Base-by-base conservation (phyloP, 225 moss, liverwort and hornwort genomes). In the Polytrichum commune region DNA sequence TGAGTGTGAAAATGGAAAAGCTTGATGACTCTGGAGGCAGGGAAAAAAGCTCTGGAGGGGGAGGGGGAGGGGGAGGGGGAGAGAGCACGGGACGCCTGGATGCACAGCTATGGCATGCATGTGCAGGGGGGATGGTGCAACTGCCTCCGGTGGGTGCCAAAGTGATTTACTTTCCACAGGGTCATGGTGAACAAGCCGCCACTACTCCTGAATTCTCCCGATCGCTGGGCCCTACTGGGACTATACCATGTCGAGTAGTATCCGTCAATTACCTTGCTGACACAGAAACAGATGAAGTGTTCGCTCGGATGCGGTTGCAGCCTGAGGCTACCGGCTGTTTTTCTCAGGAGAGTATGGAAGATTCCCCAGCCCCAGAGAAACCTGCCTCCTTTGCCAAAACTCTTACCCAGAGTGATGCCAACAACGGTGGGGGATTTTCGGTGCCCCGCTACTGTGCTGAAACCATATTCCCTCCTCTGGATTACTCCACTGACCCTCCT, bases 81-180 rank as follows among this genome's bases (percentile, higher is more conserved):
- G 88, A 84, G 56, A 80, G 85, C 24, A 72, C 79, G 61, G 90
- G 90, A 29, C 91, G 97, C 18, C 74, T 98, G 62, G 98, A 98
- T 82, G 90, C 98, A 10, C 98, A 98, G 79, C 85, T 98, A 4
- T 98, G 98, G 98, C 98, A 98, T 71, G 98, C 95, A 7, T 98
- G 98, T 73, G 98, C 98, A 2, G 98, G 98, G 63, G 93, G 93
- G 8, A 98, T 98, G 98, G 98, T 98, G 24, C 98, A 98, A 68
- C 93, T 98, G 32, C 98, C 98, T 2, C 80, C 93, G 6, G 93
- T 91, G 19, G 93, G 95, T 46, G 87, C 91, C 13, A 95, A 93
- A 33, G 95, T 98, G 26, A 95, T 98, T 27, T 98, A 98, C 77
- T 98, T 98, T 30, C 98, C 98, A 4, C 98, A 98, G 72, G 98